Evolutionary conservation across 106 monocot genomes (phyloP).

Genomic region (Dendrobium nobile): DNA sequence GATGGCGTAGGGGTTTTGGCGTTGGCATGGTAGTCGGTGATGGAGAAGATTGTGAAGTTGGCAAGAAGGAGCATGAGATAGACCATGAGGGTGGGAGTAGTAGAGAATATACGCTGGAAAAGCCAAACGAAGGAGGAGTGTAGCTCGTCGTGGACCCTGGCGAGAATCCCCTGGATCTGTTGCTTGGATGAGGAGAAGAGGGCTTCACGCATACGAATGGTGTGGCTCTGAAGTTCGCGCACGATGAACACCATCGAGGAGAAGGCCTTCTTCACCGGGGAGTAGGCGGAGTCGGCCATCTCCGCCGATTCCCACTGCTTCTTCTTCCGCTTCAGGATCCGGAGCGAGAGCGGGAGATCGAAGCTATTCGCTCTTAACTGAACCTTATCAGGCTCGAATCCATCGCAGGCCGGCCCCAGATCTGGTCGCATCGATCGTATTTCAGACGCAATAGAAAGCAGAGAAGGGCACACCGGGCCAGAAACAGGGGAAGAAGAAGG

Average conservation of each 20-base stretch:
- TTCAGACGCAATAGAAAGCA: not conserved
- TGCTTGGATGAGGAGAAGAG: slow-evolving; percentile 31
- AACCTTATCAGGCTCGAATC: slow-evolving; percentile 16
- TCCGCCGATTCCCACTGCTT: too few relatives aligned
- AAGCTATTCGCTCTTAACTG: slow-evolving; percentile 31
- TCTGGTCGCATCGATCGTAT: not conserved
- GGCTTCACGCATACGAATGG: slow-evolving; percentile 37
- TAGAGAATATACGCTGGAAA: slow-evolving; percentile 65
- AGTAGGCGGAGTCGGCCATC: slow-evolving; percentile 24
- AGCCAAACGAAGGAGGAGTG: slow-evolving; percentile 80
- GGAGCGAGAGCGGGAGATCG: not conserved
- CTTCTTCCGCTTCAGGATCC: too few relatives aligned
- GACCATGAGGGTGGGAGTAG: slow-evolving; percentile 59
- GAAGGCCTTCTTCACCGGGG: slow-evolving; percentile 54
- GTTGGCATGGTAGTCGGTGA: slow-evolving; percentile 26
- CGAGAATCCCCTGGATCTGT: slow-evolving; percentile 38
- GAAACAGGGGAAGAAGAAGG: not conserved
- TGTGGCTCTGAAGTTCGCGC: slow-evolving; percentile 59
- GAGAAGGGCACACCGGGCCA: not conserved
- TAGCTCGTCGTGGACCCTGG: slow-evolving; percentile 42
- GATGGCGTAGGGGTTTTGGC: slow-evolving; percentile 13
- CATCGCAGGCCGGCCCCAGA: slow-evolving; percentile 3
- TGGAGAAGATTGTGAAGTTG: slow-evolving; percentile 34
- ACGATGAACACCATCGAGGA: slow-evolving; percentile 75
- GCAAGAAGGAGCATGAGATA: slow-evolving; percentile 73